These are phyloP conservation scores for Linum lewisii DNA, from an alignment of 345 rosid genomes.

Conservation along the genomic window DNA sequence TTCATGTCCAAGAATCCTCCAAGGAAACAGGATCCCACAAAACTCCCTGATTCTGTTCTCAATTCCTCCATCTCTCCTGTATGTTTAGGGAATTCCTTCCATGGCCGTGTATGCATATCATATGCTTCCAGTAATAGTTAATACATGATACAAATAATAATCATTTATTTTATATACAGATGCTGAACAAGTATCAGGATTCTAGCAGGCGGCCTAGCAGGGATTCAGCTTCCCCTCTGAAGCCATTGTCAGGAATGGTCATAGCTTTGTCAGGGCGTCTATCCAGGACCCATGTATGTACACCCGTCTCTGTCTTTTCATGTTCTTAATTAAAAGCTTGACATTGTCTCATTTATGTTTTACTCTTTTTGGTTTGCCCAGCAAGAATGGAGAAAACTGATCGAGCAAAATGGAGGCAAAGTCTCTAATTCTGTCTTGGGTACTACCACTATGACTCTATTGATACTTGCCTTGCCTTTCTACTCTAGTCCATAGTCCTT, in stretches of 20 bases:
- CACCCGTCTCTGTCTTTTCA: slow-evolving; percentile 1
- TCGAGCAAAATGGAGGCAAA: slow-evolving; percentile 56
- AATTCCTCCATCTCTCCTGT: slow-evolving; percentile 47
- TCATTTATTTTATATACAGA: slow-evolving; percentile 17
- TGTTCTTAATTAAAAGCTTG: background rate
- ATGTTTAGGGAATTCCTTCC: background rate
- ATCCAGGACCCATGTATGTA: slow-evolving; percentile 60
- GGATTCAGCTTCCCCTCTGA: slow-evolving; percentile 31
- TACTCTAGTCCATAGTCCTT: background rate
- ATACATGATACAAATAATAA: too few relatives aligned
- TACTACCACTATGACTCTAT: slow-evolving; percentile 3
- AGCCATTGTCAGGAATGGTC: slow-evolving; percentile 56
- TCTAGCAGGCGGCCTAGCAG: slow-evolving; percentile 38
- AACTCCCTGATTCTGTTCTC: slow-evolving; percentile 42
- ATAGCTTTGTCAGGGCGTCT: slow-evolving; percentile 63
- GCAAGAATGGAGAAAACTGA: slow-evolving; percentile 55
- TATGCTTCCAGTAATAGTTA: too few relatives aligned
- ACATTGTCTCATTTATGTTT: background rate
- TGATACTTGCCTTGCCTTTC: too few relatives aligned
- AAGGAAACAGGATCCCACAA: slow-evolving; percentile 39
- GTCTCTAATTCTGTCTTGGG: slow-evolving; percentile 44
- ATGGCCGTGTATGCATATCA: too few relatives aligned
- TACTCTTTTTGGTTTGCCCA: slow-evolving; percentile 22
- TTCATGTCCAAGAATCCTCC: slow-evolving; percentile 48
- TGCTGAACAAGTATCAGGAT: slow-evolving; percentile 54